Evolutionary conservation across 257 asterid genomes (phyloP).

Genomic region (Solanum boliviense): DNA sequence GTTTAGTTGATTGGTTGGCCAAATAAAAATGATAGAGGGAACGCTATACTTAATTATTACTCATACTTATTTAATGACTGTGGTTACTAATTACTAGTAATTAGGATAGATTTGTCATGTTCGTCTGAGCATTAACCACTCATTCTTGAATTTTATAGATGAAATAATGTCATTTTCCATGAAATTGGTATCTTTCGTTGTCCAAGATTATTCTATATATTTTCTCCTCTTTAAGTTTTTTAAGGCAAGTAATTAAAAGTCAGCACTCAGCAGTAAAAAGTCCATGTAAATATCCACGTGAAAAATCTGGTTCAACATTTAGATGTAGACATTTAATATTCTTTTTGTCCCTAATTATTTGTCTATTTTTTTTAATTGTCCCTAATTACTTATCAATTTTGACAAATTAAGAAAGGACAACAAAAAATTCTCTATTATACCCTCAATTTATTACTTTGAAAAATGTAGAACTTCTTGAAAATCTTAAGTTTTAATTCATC

Average conservation of each 20-base stretch:
- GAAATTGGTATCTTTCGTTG: not conserved
- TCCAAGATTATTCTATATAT: not conserved
- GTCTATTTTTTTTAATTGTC: accelerated
- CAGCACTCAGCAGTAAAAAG: not conserved
- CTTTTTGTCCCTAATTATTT: too few species aligned
- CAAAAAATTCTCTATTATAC: too few species aligned
- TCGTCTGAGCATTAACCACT: not conserved
- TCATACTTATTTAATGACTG: not conserved
- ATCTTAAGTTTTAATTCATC: too few species aligned
- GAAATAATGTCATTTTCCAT: not conserved
- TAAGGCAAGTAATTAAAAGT: not conserved
- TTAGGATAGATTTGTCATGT: not conserved
- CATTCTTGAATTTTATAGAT: not conserved
- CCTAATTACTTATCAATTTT: too few species aligned
- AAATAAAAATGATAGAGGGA: not conserved
- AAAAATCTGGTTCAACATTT: not conserved
- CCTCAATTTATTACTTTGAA: too few species aligned
- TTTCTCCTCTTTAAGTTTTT: not conserved
- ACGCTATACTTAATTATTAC: not conserved
- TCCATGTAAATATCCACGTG: not conserved
- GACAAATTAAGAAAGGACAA: too few species aligned
- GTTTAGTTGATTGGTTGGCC: not conserved
- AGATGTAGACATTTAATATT: not conserved
- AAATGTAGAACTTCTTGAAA: too few species aligned
- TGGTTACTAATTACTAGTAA: too few species aligned